phyloP scores from a whole-genome alignment of 75 land plant species.

The Sequoiadendron giganteum region DNA sequence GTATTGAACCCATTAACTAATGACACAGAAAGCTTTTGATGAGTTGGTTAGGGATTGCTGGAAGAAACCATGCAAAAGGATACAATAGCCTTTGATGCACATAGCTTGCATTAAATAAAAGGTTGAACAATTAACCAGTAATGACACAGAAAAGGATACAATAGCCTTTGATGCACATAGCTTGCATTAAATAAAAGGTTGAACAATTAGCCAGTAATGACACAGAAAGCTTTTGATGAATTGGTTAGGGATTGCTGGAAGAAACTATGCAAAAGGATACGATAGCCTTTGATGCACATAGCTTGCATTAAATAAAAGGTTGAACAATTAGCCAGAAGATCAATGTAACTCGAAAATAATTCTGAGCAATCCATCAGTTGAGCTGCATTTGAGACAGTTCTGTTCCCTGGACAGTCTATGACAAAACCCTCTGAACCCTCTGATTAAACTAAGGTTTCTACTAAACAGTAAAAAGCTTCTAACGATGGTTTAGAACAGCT shows the following conservation, averaged over 20 bases:
- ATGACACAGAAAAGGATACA: not conserved
- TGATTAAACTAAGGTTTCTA: not conserved
- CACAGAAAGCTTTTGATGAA: not conserved
- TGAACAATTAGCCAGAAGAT: not conserved
- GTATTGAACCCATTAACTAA: not conserved
- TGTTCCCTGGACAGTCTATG: not conserved
- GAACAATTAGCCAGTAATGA: not conserved
- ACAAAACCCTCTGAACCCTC: not conserved
- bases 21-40: not conserved
- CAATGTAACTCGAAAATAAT: not conserved
- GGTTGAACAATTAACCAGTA: not conserved
- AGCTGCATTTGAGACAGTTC: not conserved
- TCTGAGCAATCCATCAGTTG: not conserved
- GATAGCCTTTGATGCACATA: not conserved
- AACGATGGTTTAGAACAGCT: not conserved
- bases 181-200: not conserved
- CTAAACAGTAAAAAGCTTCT: not conserved
- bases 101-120: not conserved
- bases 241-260: not conserved
- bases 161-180: not conserved
- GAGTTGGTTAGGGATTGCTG: not conserved
- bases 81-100: not conserved
- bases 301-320: not conserved
- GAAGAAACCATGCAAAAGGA: not conserved
- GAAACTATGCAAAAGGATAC: not conserved